Conservation (phyloP, 495 filamentous ascomycete genomes). For the Penicillium cataractarum region DNA sequence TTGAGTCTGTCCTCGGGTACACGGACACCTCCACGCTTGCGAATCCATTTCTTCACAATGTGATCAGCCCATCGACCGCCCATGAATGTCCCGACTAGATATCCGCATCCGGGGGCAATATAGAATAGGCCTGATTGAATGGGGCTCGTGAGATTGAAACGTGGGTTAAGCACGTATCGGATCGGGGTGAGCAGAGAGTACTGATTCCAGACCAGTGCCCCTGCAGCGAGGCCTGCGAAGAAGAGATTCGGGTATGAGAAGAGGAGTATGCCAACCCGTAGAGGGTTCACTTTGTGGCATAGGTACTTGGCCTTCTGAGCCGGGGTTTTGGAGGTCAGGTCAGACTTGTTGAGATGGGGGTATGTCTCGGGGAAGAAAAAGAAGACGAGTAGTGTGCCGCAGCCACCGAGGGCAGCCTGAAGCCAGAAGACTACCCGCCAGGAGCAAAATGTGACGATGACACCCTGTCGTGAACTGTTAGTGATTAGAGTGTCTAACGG, state of each 20-base stretch:
- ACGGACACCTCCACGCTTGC: slow-evolving; percentile 56
- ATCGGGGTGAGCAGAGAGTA: slow-evolving; percentile 74
- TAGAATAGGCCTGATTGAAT: slow-evolving; percentile 73
- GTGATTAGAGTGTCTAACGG: background rate
- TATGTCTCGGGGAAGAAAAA: slow-evolving; percentile 73
- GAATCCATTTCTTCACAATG: slow-evolving; percentile 64
- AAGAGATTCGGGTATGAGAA: slow-evolving; percentile 69
- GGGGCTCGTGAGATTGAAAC: slow-evolving; percentile 67
- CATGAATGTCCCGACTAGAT: slow-evolving; percentile 68
- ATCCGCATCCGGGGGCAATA: slow-evolving; percentile 72
- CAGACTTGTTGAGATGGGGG: slow-evolving; percentile 57
- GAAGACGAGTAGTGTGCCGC: slow-evolving; percentile 60
- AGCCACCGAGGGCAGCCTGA: slow-evolving; percentile 63
- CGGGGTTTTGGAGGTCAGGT: slow-evolving; percentile 53
- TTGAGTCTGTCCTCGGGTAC: slow-evolving; percentile 72
- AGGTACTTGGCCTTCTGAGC: slow-evolving; percentile 54
- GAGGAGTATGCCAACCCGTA: slow-evolving; percentile 57
- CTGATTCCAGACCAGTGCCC: slow-evolving; percentile 71
- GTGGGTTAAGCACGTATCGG: slow-evolving; percentile 73
- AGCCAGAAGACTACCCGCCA: slow-evolving; percentile 78
- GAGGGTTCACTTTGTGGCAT: slow-evolving; percentile 63
- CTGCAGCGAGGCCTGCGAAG: slow-evolving; percentile 60
- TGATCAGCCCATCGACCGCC: slow-evolving; percentile 74
- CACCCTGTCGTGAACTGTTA: slow-evolving; percentile 42
- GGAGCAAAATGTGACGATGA: slow-evolving; percentile 69